Evolutionary conservation across 2,329 filamentous ascomycete genomes (phyloP).

Genomic region (Xylariales sp.): DNA sequence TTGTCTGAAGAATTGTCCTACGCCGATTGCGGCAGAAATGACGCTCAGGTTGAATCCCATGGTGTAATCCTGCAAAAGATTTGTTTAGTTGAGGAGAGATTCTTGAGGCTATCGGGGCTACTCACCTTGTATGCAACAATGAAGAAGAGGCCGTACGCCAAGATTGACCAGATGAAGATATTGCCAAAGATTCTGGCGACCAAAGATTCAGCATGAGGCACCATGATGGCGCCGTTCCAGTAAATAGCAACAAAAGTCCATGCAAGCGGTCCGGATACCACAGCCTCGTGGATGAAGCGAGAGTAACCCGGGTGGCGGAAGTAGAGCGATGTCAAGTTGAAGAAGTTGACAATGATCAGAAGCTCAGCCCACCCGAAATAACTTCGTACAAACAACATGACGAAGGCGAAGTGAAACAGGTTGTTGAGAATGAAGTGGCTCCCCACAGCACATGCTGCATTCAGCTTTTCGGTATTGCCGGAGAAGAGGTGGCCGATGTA

Average conservation of each 20-base stretch:
- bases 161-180: conserved; percentile 79
- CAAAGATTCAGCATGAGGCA: conserved; percentile 61
- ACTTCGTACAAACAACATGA: conserved; percentile 75
- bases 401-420: conserved; percentile 73
- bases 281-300: conserved; percentile 70
- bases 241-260: conserved; percentile 86
- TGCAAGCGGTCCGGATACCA: conserved; percentile 71
- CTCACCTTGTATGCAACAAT: conserved; percentile 65
- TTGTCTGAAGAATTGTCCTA: conserved; percentile 70
- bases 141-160: conserved; percentile 74
- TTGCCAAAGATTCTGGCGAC: conserved; percentile 79
- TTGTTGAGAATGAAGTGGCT: conserved; percentile 85
- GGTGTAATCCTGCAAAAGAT: conserved; percentile 58
- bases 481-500: conserved; percentile 77
- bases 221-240: conserved; percentile 82
- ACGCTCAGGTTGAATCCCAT: conserved; percentile 77
- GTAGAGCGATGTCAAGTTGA: conserved; percentile 75
- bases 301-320: conserved; percentile 72
- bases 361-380: conserved; percentile 74
- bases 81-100: not conserved
- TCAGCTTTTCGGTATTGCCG: conserved; percentile 55
- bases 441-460: conserved; percentile 70
- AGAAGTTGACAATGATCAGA: conserved; percentile 72
- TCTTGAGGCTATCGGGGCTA: conserved; percentile 8
- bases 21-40: conserved; percentile 68